Base-by-base conservation (phyloP, 768 basidiomycete genomes). In the Tephrocybe rancida region DNA sequence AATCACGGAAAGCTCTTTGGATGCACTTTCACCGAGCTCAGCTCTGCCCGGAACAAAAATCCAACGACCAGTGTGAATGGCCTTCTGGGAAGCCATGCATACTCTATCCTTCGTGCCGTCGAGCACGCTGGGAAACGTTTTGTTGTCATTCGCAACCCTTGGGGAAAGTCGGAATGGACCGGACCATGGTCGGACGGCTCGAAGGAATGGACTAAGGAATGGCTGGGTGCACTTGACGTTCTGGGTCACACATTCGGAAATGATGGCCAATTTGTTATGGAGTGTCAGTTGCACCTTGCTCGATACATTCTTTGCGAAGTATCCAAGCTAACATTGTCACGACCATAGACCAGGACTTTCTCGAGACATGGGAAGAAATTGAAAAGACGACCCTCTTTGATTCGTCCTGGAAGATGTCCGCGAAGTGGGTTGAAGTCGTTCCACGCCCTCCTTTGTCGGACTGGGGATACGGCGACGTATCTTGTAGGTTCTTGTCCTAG, bases 221-320 rank as follows among this genome's bases (percentile, higher is more conserved):
- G 81, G 81, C 56, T 81, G 0, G 67, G 66, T 24, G 63, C 70
- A 3, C 69, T 83, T 2, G 66, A 71, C 0, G 64, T 65, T 24
- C 67, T 84, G 0, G 70, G 67, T 4, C 80, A 83, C 62, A 50
- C 65, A 1, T 83, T 84, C 52, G 81, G 81, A 2, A 65, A 76
- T 32, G 76, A 80, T 55, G 82, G 82, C 1, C 70, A 79, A 45
- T 84, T 84, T 51, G 68, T 84, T 13, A 82, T 83, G 81, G 82
- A 82, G 68, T 75, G 74, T 75, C 39, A 52, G 71, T 64, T 26
- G 22, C 14, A 16, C 37, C 32, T 25, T 32, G 30, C 10, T 24
- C 3, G 9, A 11, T 13, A 43, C 13, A 4, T 6, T 25, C 30
- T n/a, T 22, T 22, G 35, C 16, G 35, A 7, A 16, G 10, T 16